These are phyloP conservation scores for Macrophomina pseudophaseolina DNA, from an alignment of 2,329 filamentous ascomycete species.

Conservation along the genomic window DNA sequence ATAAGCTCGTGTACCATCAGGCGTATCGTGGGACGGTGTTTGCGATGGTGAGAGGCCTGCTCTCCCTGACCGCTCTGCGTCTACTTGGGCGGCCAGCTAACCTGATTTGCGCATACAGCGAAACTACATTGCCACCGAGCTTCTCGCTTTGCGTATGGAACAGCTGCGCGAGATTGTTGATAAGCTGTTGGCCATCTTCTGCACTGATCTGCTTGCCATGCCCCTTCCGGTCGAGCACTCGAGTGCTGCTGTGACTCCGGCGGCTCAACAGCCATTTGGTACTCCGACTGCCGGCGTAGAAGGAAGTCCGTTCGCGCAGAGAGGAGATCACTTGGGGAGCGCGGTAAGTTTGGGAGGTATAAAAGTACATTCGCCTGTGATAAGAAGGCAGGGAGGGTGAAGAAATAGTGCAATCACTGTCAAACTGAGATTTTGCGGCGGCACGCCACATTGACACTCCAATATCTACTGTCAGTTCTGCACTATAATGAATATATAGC, in stretches of 20 bases:
- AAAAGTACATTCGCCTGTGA: conserved; percentile 1
- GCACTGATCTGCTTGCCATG: conserved; percentile 45
- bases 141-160: conserved; percentile 48
- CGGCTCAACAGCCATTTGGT: neutral
- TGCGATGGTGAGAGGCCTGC: conserved; percentile 45
- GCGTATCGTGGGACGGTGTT: conserved; percentile 56
- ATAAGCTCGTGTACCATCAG: conserved; percentile 59
- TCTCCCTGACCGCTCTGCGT: neutral
- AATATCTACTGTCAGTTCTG: too few species aligned
- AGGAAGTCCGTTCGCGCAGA: conserved; percentile 1
- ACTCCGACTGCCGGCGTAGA: neutral
- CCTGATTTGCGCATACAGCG: conserved; percentile 33
- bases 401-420: neutral
- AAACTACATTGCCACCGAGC: conserved; percentile 43
- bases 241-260: neutral
- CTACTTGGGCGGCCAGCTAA: too few species aligned
- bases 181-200: conserved; percentile 52
- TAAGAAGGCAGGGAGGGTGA: neutral
- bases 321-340: neutral
- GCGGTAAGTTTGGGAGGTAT: too few species aligned
- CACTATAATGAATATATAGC: too few species aligned
- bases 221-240: neutral
- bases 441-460: too few species aligned
- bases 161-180: conserved; percentile 55
- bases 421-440: too few species aligned